phyloP scores from a whole-genome alignment of 257 asterid genomes.

The Solanum gandarillasii region DNA sequence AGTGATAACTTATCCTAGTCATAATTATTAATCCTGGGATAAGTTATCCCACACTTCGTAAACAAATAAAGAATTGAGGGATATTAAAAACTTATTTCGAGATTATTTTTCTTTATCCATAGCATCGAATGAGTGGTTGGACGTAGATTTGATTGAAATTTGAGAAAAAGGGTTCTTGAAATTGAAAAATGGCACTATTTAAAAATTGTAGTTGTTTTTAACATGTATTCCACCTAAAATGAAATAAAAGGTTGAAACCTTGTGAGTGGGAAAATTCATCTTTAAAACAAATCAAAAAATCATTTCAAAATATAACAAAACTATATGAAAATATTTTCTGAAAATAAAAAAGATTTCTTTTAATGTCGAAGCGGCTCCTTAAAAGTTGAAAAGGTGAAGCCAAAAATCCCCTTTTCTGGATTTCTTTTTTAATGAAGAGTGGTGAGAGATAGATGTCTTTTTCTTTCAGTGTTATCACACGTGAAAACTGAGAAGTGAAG shows the following conservation, averaged over 20 bases:
- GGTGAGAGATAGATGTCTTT: neutral
- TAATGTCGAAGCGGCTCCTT: neutral
- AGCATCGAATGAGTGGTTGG: neutral
- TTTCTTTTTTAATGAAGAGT: neutral
- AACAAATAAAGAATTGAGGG: too few species aligned
- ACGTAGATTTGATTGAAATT: neutral
- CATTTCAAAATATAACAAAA: neutral
- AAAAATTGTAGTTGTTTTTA: neutral
- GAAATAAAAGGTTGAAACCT: neutral
- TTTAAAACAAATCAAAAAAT: neutral
- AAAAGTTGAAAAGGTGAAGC: neutral
- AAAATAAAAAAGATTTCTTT: neutral
- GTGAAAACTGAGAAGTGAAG: neutral
- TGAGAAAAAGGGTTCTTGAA: neutral
- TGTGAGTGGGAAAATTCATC: neutral
- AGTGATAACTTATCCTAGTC: too few species aligned
- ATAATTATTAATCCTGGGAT: too few species aligned
- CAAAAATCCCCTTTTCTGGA: neutral
- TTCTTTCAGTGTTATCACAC: neutral
- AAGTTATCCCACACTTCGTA: too few species aligned
- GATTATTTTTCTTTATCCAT: too few species aligned
- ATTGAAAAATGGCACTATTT: neutral
- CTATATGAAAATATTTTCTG: neutral
- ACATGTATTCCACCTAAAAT: neutral
- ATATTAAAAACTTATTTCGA: too few species aligned